These are phyloP conservation scores for Theobroma cacao DNA, from an alignment of 345 rosid genomes.

Conservation along the genomic window DNA sequence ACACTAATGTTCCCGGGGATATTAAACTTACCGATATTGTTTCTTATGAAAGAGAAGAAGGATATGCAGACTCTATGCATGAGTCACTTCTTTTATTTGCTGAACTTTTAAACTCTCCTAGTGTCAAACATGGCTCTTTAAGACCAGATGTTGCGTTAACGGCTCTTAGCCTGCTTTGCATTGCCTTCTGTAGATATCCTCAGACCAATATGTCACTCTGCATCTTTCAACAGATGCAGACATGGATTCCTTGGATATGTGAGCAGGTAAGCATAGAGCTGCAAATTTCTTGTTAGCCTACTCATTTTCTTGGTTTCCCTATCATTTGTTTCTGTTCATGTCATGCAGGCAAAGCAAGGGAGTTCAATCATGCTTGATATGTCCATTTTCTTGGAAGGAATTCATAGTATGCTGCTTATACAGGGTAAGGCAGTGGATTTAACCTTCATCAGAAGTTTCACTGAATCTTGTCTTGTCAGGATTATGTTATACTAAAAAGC, in stretches of 20 bases:
- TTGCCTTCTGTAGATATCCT: constrained; percentile 64
- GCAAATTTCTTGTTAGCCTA: constrained; percentile 1
- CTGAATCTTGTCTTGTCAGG: constrained; percentile 5
- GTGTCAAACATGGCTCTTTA: constrained; percentile 37
- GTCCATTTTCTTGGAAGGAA: constrained; percentile 69
- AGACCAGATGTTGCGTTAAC: constrained; percentile 55
- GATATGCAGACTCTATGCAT: constrained; percentile 48
- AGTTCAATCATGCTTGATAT: constrained; percentile 44
- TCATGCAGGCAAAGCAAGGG: constrained; percentile 57
- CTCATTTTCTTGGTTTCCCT: not conserved
- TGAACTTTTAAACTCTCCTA: constrained; percentile 53
- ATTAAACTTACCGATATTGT: constrained; percentile 29
- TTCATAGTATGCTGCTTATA: constrained; percentile 55
- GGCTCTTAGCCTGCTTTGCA: constrained; percentile 82
- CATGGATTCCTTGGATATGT: constrained; percentile 82
- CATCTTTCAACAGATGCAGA: constrained; percentile 58
- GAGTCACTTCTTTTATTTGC: constrained; percentile 50
- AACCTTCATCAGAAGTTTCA: constrained; percentile 1
- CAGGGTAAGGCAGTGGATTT: constrained; percentile 50
- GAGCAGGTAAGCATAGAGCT: constrained; percentile 48
- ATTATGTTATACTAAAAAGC: constrained; percentile 1
- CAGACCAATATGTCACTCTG: constrained; percentile 43
- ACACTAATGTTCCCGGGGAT: constrained; percentile 30
- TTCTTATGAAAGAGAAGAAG: constrained; percentile 48
- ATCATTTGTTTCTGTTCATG: constrained; percentile 12